Evolutionary conservation across 2,329 filamentous ascomycete species (phyloP).

Genomic region (Colletotrichum lini): DNA sequence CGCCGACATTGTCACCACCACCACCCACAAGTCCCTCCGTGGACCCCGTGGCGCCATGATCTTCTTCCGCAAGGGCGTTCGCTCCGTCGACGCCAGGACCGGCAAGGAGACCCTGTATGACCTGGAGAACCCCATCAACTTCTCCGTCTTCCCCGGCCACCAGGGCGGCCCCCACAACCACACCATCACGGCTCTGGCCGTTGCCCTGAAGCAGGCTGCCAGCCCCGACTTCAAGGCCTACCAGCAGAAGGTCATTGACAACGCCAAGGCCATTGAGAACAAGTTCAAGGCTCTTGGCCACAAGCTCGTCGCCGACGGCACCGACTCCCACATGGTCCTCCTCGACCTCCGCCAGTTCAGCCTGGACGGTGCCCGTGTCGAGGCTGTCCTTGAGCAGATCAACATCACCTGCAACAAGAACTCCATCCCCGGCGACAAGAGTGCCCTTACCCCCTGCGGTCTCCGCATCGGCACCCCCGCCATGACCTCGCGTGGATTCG

Average conservation of each 20-base stretch:
- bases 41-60: slow-evolving; percentile 99
- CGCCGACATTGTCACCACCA: slow-evolving; percentile 97
- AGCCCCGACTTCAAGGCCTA: slow-evolving; percentile 93
- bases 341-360: slow-evolving; percentile 89
- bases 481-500: slow-evolving; percentile 97
- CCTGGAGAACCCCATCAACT: slow-evolving; percentile 96
- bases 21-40: slow-evolving; percentile 98
- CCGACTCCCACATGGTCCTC: slow-evolving; percentile 97
- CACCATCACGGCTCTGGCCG: slow-evolving; percentile 96
- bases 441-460: slow-evolving; percentile 92
- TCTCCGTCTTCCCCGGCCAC: slow-evolving; percentile 98
- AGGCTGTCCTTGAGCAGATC: slow-evolving; percentile 96
- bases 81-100: slow-evolving; percentile 89
- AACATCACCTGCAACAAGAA: slow-evolving; percentile 99
- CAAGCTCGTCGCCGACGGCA: slow-evolving; percentile 95
- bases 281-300: slow-evolving; percentile 90
- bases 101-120: slow-evolving; percentile 94
- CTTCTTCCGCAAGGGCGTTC: slow-evolving; percentile 98
- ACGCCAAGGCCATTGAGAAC: slow-evolving; percentile 91
- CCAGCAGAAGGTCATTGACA: slow-evolving; percentile 91
- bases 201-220: slow-evolving; percentile 94
- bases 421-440: slow-evolving; percentile 97
- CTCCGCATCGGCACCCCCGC: slow-evolving; percentile 97
- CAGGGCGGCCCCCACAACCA: slow-evolving; percentile 99
- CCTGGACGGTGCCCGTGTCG: slow-evolving; percentile 94